Evolutionary conservation across 73 alveolate species (phyloP).

Genomic region (Blepharisma stoltei): DNA sequence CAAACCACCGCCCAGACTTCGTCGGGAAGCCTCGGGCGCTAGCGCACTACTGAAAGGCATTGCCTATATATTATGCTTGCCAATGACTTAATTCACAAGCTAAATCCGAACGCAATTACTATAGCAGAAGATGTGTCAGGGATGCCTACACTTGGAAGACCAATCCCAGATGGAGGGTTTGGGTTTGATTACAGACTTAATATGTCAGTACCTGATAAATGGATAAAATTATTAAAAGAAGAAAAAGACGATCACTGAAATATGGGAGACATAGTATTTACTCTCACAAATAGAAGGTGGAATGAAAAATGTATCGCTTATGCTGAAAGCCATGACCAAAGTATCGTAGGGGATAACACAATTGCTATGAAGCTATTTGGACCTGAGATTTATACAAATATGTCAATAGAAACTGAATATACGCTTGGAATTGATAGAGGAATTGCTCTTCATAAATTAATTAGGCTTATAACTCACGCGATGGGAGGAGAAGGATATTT

Average conservation of each 20-base stretch:
- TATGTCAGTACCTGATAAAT: constrained; percentile 95
- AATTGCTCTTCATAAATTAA: constrained; percentile 92
- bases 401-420: constrained; percentile 64
- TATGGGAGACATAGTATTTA: constrained; percentile 80
- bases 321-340: constrained; percentile 97
- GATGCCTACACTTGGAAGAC: constrained; percentile 95
- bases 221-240: constrained; percentile 74
- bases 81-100: constrained; percentile 86
- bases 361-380: constrained; percentile 94
- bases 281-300: constrained; percentile 88
- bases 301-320: constrained; percentile 91
- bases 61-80: constrained; percentile 98
- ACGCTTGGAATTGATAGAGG: constrained; percentile 91
- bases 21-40: no score
- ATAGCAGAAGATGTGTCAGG: constrained; percentile 98
- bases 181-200: constrained; percentile 96
- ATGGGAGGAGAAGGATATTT: constrained; percentile 91
- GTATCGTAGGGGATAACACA: constrained; percentile 97
- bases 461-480: constrained; percentile 87
- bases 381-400: constrained; percentile 81
- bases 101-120: constrained; percentile 89
- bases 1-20: no score
- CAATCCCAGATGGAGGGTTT: constrained; percentile 96
- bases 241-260: constrained; percentile 95
- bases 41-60: no score